Percentiles rank a stretch among this genome's conserved stretches.
phyloP scores from a whole-genome alignment of 2,329 filamentous ascomycete species.

The Calycina herbarum region DNA sequence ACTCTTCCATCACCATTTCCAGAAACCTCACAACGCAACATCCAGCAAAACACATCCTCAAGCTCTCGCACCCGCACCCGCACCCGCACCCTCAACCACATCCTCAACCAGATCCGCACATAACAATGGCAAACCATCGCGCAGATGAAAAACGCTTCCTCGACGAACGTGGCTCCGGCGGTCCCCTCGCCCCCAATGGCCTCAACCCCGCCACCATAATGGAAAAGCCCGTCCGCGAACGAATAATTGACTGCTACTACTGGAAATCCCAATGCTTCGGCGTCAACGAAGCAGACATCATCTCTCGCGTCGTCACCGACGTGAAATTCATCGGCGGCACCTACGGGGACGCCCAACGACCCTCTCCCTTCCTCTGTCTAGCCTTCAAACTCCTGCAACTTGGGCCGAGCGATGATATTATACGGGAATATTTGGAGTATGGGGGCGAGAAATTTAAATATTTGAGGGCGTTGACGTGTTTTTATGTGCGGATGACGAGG shows the following conservation, averaged over 20 bases:
- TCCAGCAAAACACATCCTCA: not conserved
- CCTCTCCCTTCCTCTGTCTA: constrained; percentile 89
- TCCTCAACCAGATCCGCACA: not conserved
- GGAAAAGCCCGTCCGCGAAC: constrained; percentile 93
- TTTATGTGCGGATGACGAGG: constrained; percentile 90
- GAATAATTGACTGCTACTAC: constrained; percentile 93
- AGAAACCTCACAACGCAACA: not conserved
- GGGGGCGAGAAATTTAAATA: constrained; percentile 82
- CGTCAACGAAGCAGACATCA: constrained; percentile 78
- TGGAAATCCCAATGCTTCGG: constrained; percentile 99
- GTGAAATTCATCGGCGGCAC: constrained; percentile 85
- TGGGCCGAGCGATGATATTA: constrained; percentile 73
- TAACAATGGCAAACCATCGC: constrained; percentile 54
- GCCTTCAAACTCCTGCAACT: constrained; percentile 94
- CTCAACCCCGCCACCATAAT: constrained; percentile 94
- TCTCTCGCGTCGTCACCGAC: constrained; percentile 84
- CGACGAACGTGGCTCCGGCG: constrained; percentile 83
- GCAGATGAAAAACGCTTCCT: constrained; percentile 82
- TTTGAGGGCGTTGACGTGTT: constrained; percentile 81
- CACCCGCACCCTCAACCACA: not conserved
- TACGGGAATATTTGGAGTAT: constrained; percentile 76
- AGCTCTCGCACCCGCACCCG: not conserved
- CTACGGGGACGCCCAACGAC: constrained; percentile 79
- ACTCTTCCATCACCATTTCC: not conserved
- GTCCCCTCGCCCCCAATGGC: constrained; percentile 75